Conservation (phyloP, 2,329 filamentous ascomycete species). For the Dothideomycetes sp. region DNA sequence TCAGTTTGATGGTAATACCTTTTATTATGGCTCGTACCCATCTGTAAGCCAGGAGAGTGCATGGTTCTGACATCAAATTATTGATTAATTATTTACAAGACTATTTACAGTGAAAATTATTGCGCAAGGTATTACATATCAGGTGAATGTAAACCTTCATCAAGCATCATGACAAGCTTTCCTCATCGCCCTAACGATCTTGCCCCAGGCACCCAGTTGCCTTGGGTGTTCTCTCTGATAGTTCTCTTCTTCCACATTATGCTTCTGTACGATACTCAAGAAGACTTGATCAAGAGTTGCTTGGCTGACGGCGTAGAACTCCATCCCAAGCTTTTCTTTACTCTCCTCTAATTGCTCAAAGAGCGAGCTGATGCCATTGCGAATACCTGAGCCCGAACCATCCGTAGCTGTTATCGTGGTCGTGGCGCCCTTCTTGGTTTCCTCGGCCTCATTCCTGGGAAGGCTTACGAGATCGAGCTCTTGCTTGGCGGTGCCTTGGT, state of each 20-base stretch:
- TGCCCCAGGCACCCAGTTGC: conserved; percentile 4
- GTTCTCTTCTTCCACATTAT: conserved; percentile 66
- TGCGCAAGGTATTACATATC: too few relatives aligned
- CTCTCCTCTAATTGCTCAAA: conserved; percentile 64
- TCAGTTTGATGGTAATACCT: too few relatives aligned
- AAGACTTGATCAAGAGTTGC: conserved; percentile 90
- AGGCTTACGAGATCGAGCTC: conserved; percentile 10
- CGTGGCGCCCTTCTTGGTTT: conserved; percentile 5
- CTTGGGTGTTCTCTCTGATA: conserved; percentile 14
- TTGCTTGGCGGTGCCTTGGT: conserved; percentile 14
- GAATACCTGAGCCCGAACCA: conserved; percentile 1
- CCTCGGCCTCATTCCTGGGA: conserved; percentile 4
- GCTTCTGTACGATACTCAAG: conserved; percentile 67
- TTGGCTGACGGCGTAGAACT: conserved; percentile 78
- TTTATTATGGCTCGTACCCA: too few relatives aligned
- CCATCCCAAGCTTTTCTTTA: conserved; percentile 57
- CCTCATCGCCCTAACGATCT: conserved; percentile 3
- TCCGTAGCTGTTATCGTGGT: conserved; percentile 8
- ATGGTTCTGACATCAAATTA: too few relatives aligned
- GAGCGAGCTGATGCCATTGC: conserved; percentile 46
- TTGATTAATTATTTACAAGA: too few relatives aligned
- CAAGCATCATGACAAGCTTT: conserved; percentile 6
- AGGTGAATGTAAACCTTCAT: neutral
- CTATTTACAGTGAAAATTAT: too few relatives aligned
- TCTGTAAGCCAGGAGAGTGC: too few relatives aligned